Base-by-base conservation (phyloP, 371 early-diverging fungal species). In the Mortierella sp. region DNA sequence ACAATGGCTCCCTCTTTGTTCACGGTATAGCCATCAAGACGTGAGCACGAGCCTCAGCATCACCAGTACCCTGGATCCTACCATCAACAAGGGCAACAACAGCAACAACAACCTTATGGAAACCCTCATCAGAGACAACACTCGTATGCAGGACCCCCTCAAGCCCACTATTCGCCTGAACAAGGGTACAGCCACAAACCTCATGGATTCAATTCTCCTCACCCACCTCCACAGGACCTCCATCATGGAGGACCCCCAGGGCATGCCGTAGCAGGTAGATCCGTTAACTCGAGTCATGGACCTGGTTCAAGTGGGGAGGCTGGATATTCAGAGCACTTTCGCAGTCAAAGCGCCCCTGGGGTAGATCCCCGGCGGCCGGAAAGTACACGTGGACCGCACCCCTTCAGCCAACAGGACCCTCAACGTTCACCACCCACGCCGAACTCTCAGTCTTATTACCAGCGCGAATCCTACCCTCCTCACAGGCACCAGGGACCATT, bases 261-360 rank as follows among this genome's bases (percentile, higher is more conserved):
- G 4, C 63, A 49, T 28, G 46, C 54, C n/a, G 31, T 24, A 42
- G 58, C 45, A n/a, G 62, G 52, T 47, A 28, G 73, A 41, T 38
- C 51, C 16, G 47, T 24, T 6, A 45, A 53, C 28, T 51, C 43
- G 10, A 48, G 41, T 7, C 64, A 66, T 28, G 64, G 59, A 4
- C 58, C 47, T 14, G 23, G 30, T 10, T 43, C 64, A 16, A 43
- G 38, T 27, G 41, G 61, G 18, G 71, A 64, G 16, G 54, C 50
- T 28, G 72, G 50, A 16, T 58, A 61, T 16, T 30, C 66, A 26
- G 76, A 70, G 8, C 76, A 76, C 43, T 65, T 62, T 48, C 70
- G 76, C 19, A 76, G 76, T 31, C 76, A 76, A 26, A 70, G 70
- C 28, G 76, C 76, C 3, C 76, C 76, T 18, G 76, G 76, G 3